Conservation (phyloP, 2,329 filamentous ascomycete species). For the Colletotrichum camelliae region DNA sequence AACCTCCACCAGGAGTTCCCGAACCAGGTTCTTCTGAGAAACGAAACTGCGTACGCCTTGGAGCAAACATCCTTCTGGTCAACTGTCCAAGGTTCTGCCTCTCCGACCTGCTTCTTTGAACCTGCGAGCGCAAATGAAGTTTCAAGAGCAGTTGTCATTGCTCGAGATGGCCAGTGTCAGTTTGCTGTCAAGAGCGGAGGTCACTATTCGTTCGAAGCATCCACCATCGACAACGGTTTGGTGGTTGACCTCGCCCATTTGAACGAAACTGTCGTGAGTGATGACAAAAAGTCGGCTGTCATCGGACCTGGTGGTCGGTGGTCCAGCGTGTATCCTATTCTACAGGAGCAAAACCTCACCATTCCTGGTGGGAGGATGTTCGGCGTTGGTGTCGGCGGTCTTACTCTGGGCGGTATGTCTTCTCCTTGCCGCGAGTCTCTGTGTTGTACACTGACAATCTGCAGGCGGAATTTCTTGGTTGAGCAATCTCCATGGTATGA, state of each 20-base stretch:
- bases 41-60: background rate
- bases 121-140: slow-evolving; percentile 16
- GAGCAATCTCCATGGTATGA: slow-evolving; percentile 42
- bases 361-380: slow-evolving; percentile 44
- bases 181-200: slow-evolving; percentile 53
- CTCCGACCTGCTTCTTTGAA: background rate
- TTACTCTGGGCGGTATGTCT: slow-evolving; percentile 36
- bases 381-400: slow-evolving; percentile 45
- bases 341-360: slow-evolving; percentile 36
- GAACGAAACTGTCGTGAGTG: slow-evolving; percentile 34
- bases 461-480: slow-evolving; percentile 48
- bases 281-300: slow-evolving; percentile 32
- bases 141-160: slow-evolving; percentile 8
- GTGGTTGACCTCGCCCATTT: slow-evolving; percentile 41
- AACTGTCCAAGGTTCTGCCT: background rate
- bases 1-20: background rate
- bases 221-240: slow-evolving; percentile 39
- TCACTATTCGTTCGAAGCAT: slow-evolving; percentile 45
- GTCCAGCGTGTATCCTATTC: slow-evolving; percentile 39
- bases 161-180: background rate
- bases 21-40: background rate
- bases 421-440: background rate
- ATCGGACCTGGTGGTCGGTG: slow-evolving; percentile 45
- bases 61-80: background rate
- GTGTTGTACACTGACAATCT: background rate